Conservation (phyloP, 2,329 filamentous ascomycete genomes). For the Aureobasidium pullulans region DNA sequence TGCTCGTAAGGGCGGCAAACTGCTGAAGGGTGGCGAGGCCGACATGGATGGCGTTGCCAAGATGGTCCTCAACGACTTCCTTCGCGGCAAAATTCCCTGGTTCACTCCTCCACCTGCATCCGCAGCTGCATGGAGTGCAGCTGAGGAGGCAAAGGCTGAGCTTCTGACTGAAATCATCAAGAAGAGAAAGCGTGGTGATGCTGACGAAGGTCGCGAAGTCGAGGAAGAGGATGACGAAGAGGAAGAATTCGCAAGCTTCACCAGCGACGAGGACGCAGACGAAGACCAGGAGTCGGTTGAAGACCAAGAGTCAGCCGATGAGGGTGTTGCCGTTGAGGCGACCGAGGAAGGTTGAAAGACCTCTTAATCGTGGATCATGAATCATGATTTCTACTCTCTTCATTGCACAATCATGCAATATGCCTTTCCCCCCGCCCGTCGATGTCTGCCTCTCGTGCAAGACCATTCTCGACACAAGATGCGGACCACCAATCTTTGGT, state of each 20-base stretch:
- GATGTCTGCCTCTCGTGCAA: background rate
- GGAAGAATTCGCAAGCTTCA: constrained; percentile 24
- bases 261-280: constrained; percentile 18
- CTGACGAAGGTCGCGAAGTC: constrained; percentile 26
- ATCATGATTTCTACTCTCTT: background rate
- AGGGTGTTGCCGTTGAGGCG: background rate
- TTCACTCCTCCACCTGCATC: constrained; percentile 67
- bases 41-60: constrained; percentile 93
- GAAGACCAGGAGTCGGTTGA: constrained; percentile 18
- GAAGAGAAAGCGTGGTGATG: constrained; percentile 58
- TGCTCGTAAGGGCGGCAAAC: constrained; percentile 75
- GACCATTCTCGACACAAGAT: background rate
- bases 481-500: background rate
- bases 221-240: constrained; percentile 25
- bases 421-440: background rate
- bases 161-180: constrained; percentile 75
- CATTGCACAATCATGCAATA: background rate
- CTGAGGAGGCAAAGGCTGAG: constrained; percentile 62
- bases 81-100: constrained; percentile 93
- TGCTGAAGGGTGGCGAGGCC: constrained; percentile 88
- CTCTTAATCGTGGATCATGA: background rate
- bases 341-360: constrained; percentile 10
- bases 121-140: constrained; percentile 40
- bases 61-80: constrained; percentile 94
- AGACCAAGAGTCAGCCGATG: constrained; percentile 16